Conservation (phyloP, 345 rosid species). For the Eutrema japonicum region DNA sequence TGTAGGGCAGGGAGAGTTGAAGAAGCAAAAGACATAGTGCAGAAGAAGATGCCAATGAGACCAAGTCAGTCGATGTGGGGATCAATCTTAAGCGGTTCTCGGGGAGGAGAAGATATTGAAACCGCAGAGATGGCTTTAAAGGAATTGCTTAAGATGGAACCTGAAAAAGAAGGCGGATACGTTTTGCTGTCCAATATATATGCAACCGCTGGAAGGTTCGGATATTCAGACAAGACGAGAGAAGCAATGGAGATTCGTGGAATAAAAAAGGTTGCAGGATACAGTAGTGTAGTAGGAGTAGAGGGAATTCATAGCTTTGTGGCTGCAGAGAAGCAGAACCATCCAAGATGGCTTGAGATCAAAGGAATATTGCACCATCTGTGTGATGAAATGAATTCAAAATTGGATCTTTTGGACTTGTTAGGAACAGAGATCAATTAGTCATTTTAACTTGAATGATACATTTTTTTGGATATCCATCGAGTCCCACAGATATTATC, state of each 20-base stretch:
- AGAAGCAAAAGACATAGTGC: slow-evolving; percentile 52
- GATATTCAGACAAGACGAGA: slow-evolving; percentile 51
- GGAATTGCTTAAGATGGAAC: slow-evolving; percentile 58
- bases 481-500: not conserved
- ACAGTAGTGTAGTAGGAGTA: slow-evolving; percentile 52
- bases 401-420: slow-evolving; percentile 11
- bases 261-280: slow-evolving; percentile 58
- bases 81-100: slow-evolving; percentile 54
- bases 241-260: slow-evolving; percentile 54
- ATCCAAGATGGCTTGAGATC: slow-evolving; percentile 51
- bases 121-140: slow-evolving; percentile 57
- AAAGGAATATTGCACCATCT: slow-evolving; percentile 40
- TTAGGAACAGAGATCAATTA: slow-evolving; percentile 19
- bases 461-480: not conserved
- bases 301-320: slow-evolving; percentile 53
- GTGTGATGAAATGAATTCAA: slow-evolving; percentile 46
- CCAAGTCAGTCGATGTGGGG: slow-evolving; percentile 64
- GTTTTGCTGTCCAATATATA: slow-evolving; percentile 60
- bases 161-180: slow-evolving; percentile 62
- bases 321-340: slow-evolving; percentile 53
- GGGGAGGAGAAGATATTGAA: slow-evolving; percentile 50
- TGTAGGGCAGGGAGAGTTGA: slow-evolving; percentile 57
- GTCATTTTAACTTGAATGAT: not conserved
- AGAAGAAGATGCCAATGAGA: slow-evolving; percentile 55
- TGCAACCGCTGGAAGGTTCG: slow-evolving; percentile 55